Percentiles rank a stretch among this genome's conserved stretches.
phyloP scores from a whole-genome alignment of 2,329 filamentous ascomycete genomes.

The Shiraia bambusicola region DNA sequence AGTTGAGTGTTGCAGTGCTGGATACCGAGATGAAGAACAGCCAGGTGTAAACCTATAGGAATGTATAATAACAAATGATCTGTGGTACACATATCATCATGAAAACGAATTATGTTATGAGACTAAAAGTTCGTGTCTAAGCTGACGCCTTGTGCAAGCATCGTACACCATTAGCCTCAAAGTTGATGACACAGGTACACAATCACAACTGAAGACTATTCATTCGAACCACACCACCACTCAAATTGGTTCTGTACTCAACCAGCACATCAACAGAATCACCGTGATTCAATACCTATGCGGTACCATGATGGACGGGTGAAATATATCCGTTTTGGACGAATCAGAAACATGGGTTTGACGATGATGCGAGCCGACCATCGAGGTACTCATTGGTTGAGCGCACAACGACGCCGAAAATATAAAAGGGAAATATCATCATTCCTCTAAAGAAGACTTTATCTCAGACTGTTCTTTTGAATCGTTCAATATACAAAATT shows the following conservation, averaged over 20 bases:
- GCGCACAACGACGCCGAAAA: conserved; percentile 18
- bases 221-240: too few relatives aligned
- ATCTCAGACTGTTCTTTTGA: not conserved
- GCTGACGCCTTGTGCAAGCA: too few relatives aligned
- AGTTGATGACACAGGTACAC: too few relatives aligned
- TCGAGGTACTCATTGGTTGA: conserved; percentile 35
- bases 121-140: too few relatives aligned
- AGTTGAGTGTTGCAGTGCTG: conserved; percentile 59
- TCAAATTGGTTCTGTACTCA: too few relatives aligned
- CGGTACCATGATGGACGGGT: not conserved
- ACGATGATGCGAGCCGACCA: conserved; percentile 33
- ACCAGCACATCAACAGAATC: too few relatives aligned
- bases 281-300: too few relatives aligned
- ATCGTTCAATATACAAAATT: not conserved
- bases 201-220: too few relatives aligned
- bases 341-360: conserved; percentile 16
- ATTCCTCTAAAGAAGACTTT: not conserved
- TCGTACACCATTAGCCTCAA: too few relatives aligned
- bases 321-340: not conserved
- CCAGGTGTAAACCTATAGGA: not conserved
- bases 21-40: conserved; percentile 37
- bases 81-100: not conserved
- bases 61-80: not conserved
- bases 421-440: conserved; percentile 14
- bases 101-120: too few relatives aligned